Evolutionary conservation across 2,329 filamentous ascomycete species (phyloP), one percentile per base, ranked within the genome.

Genomic region (Ramularia endophylla): DNA sequence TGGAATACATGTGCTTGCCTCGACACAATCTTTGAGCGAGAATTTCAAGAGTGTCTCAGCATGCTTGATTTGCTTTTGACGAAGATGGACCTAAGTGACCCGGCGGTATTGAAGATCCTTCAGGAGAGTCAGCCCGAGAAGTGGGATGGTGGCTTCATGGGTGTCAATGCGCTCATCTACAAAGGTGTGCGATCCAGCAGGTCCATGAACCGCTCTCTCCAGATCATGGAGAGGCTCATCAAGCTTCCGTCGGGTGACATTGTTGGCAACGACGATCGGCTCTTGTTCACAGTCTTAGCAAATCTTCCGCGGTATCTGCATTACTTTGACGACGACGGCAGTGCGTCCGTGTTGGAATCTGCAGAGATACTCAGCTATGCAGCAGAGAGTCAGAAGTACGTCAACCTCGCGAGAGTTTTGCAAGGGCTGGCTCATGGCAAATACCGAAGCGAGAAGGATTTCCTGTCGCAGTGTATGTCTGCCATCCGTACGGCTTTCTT

Each of bases 1-100:
- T 98, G 94, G 94, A 94, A 90, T 0, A 95, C 87, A 0, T 95
- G 89, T 56, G 92, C 92, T 8, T 98, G 92, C 60, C 70, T 98
- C 15, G 89, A 97, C 58, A 97, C 92, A 0, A 94, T 97, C 57
- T 94, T 97, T 51, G 94, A 98, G 65, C 78, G 83, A 16, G 92
- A 98, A 58, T 98, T 95, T 49, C 77, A 92, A 47, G 92, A 95
- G 60, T 88, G 86, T 16, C 71, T 95, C 9, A 83, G 85, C 38
- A 95, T 98, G 85, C 74, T 98, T 8, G 85, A 94, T 44, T 85
- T 85, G 56, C 80, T 94, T 27, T 67, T 98, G 16, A 77, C 80
- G 52, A 94, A 92, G 61, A 71, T 97, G 16, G 85, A 98, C 61
- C 75, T 98, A 32, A 75, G 77, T 33, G 80, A 85, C 47, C 73